Base-by-base conservation (phyloP, 2,329 filamentous ascomycete species). In the Taxawa tesnikishii region DNA sequence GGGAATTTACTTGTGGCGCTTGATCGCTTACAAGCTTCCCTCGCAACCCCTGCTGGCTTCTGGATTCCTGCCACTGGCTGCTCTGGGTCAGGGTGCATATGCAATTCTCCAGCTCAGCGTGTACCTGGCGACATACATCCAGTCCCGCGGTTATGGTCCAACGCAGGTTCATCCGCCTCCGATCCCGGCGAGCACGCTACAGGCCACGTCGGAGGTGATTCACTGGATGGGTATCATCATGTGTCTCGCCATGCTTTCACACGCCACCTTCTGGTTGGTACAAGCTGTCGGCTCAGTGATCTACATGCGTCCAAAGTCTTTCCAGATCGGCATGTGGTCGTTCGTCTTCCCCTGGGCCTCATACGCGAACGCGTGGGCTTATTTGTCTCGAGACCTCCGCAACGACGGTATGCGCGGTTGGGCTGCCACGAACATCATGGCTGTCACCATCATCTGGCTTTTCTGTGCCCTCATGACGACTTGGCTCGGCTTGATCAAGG, bases 271-370 rank as follows among this genome's bases (percentile, higher is more conserved):
- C 37, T 47, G 46, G 35, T 26, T 46, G 3, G 32, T 46, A 7
- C 39, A 48, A 27, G 41, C 39, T 6, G 23, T 36, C n/a, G 21
- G 18, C 12, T 25, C 37, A 10, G 19, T 47, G 15, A 24, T 44
- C 6, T 26, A 21, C 18, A 26, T 23, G 9, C 11, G 33, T 8
- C 44, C 43, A 6, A 42, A 41, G 24, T 12, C 21, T 9, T 46
- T 46, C 37, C 46, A 46, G 28, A 37, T 47, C 10, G 42, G 42
- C 15, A 38, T 45, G 14, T 48, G 45, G 44, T 37, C 37, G 17
- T 39, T 45, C 16, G 41, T 44, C 12, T 48, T 48, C 31, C 45
- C 45, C 8, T 36, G 35, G 25, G 45, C 38, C 15, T 37, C 39
- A 2, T 48, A 48, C 31, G 33, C 41, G 11, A 45, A 44, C 29